Conservation (phyloP, 768 basidiomycete genomes). For the Suillus lakei region DNA sequence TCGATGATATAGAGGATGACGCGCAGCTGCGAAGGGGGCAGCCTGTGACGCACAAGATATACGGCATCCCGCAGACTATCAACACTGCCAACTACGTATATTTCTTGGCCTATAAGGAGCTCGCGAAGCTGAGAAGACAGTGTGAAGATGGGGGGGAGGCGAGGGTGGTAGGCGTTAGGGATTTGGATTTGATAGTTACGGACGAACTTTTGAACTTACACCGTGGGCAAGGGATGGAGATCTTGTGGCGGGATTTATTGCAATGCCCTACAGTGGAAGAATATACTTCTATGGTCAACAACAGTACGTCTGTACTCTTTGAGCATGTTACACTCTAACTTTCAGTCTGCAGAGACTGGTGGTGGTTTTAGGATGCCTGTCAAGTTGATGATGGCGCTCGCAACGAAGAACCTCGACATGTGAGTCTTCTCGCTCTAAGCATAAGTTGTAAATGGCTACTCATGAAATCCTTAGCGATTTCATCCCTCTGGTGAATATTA, state of each 20-base stretch:
- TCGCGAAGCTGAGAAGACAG: constrained; percentile 37
- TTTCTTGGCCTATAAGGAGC: constrained; percentile 89
- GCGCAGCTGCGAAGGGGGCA: constrained; percentile 84
- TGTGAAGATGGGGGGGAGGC: background rate
- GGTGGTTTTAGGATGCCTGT: constrained; percentile 91
- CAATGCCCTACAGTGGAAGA: constrained; percentile 93
- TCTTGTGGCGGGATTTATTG: constrained; percentile 92
- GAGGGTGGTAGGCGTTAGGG: constrained; percentile 67
- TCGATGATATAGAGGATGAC: constrained; percentile 95
- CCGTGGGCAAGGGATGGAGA: constrained; percentile 92
- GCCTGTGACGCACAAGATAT: constrained; percentile 94
- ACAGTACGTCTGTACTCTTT: constrained; percentile 58
- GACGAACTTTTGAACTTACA: constrained; percentile 83
- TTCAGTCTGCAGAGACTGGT: constrained; percentile 75
- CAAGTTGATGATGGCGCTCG: constrained; percentile 95
- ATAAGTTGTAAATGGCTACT: background rate
- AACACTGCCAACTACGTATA: constrained; percentile 98
- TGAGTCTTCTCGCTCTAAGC: constrained; percentile 35
- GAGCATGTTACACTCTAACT: constrained; percentile 22
- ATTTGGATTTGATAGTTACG: constrained; percentile 54
- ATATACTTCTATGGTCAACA: constrained; percentile 95
- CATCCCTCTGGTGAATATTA: constrained; percentile 89
- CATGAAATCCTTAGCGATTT: constrained; percentile 63
- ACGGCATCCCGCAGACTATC: constrained; percentile 95
- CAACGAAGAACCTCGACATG: constrained; percentile 64